Conservation (phyloP, 1,284 basidiomycete genomes). For the Melampsora larici-populina region DNA sequence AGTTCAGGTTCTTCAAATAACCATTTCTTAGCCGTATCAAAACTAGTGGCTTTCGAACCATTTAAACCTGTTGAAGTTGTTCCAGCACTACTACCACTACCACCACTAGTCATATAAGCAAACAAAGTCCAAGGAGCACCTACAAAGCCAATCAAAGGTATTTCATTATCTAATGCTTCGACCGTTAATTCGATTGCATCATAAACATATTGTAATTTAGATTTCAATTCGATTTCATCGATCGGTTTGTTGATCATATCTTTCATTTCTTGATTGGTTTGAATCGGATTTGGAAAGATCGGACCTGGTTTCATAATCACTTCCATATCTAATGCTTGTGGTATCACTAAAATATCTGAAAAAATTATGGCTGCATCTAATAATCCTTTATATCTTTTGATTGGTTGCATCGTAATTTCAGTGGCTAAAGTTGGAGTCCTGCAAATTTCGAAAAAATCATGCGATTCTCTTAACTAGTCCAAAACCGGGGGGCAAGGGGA, state of each 20-base stretch:
- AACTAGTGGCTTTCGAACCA: slow-evolving; percentile 47
- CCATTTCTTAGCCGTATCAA: slow-evolving; percentile 86
- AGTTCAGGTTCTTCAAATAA: slow-evolving; percentile 80
- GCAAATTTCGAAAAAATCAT: slow-evolving; percentile 92
- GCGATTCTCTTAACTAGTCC: slow-evolving; percentile 66
- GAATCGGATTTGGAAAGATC: slow-evolving; percentile 75
- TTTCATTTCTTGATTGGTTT: slow-evolving; percentile 69
- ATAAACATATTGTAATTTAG: slow-evolving; percentile 84
- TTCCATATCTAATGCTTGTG: slow-evolving; percentile 90
- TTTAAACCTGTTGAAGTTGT: slow-evolving; percentile 10
- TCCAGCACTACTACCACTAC: slow-evolving; percentile 69
- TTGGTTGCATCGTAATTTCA: slow-evolving; percentile 85
- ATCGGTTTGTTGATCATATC: slow-evolving; percentile 56
- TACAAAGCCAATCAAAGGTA: slow-evolving; percentile 90
- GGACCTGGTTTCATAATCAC: slow-evolving; percentile 88
- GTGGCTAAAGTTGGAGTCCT: slow-evolving; percentile 78
- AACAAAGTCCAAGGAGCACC: slow-evolving; percentile 96
- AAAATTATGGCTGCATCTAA: slow-evolving; percentile 95
- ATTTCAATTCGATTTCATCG: slow-evolving; percentile 61
- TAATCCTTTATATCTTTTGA: slow-evolving; percentile 74
- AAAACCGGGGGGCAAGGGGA: not conserved
- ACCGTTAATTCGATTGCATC: slow-evolving; percentile 80
- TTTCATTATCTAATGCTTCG: slow-evolving; percentile 71
- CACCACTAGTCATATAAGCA: slow-evolving; percentile 94
- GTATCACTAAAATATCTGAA: slow-evolving; percentile 87